Evolutionary conservation across 2,329 filamentous ascomycete genomes (phyloP).

Genomic region (Xylaria multiplex): DNA sequence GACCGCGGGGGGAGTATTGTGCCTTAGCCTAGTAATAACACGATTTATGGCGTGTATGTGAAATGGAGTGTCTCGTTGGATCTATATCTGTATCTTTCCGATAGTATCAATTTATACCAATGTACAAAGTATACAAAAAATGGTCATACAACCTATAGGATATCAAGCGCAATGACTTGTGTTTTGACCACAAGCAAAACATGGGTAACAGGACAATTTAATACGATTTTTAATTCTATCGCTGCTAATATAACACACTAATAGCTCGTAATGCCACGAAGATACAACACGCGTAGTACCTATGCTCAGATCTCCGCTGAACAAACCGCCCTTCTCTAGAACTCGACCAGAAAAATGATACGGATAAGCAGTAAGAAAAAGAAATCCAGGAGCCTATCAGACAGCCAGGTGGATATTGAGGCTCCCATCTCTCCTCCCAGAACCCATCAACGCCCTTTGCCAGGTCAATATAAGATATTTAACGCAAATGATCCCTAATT

Average conservation of each 20-base stretch:
- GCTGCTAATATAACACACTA: conserved; percentile 9
- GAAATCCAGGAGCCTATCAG: neutral
- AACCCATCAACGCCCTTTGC: conserved; percentile 23
- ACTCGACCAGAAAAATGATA: neutral
- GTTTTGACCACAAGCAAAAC: neutral
- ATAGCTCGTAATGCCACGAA: neutral
- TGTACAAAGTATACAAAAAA: neutral
- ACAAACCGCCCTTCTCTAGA: neutral
- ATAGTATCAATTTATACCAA: neutral
- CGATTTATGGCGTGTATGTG: too few species aligned
- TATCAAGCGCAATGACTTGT: neutral
- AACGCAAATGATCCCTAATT: conserved; percentile 15
- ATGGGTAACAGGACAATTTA: neutral
- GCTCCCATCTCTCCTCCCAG: conserved; percentile 9
- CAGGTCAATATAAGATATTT: neutral
- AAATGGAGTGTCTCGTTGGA: neutral
- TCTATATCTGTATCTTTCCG: neutral
- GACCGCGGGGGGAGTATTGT: too few species aligned
- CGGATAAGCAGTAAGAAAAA: neutral
- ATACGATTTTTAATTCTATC: neutral
- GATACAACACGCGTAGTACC: neutral
- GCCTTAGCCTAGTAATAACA: too few species aligned
- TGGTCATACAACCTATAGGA: too few species aligned
- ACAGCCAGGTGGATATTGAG: conserved; percentile 4
- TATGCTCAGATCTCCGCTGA: neutral